A percentile compares a stretch with the other conserved stretches of the same genome.
These are phyloP conservation scores for Cryptococcus floricola DNA, from an alignment of 1,284 basidiomycete genomes.

Conservation along the genomic window DNA sequence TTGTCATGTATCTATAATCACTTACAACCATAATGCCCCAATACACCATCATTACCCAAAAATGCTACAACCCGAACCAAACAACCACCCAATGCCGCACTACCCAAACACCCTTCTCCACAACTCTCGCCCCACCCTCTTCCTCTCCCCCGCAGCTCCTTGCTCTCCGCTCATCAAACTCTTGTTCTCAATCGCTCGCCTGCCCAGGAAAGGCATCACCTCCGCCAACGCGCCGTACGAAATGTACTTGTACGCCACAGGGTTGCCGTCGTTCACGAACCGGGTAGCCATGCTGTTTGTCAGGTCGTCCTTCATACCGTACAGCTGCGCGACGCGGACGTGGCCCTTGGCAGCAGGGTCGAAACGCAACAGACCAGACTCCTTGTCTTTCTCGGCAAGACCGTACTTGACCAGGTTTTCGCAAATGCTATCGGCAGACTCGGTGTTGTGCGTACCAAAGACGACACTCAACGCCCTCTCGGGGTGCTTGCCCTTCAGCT, in stretches of 20 bases:
- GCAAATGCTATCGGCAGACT: slow-evolving; percentile 61
- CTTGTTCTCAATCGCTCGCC: slow-evolving; percentile 76
- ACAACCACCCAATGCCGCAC: too few relatives aligned
- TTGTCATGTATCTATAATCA: too few relatives aligned
- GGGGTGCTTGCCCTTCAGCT: slow-evolving; percentile 48
- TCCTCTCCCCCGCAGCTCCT: slow-evolving; percentile 58
- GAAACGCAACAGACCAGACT: slow-evolving; percentile 34
- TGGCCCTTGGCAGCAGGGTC: slow-evolving; percentile 61
- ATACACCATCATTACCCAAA: too few relatives aligned
- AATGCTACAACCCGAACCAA: too few relatives aligned
- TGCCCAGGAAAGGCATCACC: slow-evolving; percentile 69
- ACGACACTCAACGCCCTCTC: slow-evolving; percentile 62
- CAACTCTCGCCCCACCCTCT: slow-evolving; percentile 55
- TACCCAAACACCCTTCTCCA: slow-evolving; percentile 51
- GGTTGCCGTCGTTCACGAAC: slow-evolving; percentile 56
- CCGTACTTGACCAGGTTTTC: slow-evolving; percentile 59
- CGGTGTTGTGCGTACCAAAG: slow-evolving; percentile 83
- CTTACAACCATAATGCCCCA: too few relatives aligned
- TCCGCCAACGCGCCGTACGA: slow-evolving; percentile 76
- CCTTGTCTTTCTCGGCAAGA: slow-evolving; percentile 51
- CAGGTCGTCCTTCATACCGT: slow-evolving; percentile 83
- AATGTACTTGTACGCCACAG: slow-evolving; percentile 76
- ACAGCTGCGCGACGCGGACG: slow-evolving; percentile 75
- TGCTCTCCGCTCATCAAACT: slow-evolving; percentile 60
- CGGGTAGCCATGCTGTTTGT: slow-evolving; percentile 64